Base-by-base conservation (phyloP, 257 asterid species). In the Fraxinus americana region DNA sequence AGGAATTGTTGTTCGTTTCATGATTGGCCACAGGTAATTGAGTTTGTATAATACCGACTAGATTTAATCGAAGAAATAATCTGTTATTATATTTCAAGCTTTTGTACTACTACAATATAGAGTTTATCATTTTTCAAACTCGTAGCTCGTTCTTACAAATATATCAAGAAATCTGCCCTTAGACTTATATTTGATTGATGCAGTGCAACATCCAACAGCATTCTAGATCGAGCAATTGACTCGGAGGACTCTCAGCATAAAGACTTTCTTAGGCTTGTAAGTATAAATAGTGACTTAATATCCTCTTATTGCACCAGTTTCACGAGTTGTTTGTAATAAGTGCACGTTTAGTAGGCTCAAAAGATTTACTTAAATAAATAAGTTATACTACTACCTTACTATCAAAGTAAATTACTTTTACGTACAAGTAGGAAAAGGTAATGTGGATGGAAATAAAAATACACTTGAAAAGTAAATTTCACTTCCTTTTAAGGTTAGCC, bases 11-110 rank as follows among this genome's bases (percentile, higher is more conserved):
- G 89, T 92, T 30, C 95, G 97, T 21, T 92, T 93, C 84, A 88
- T 90, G 93, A 92, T 93, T 29, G 98, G 98, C 29, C 96, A 89
- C 92, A 93, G 96, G 98, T 91, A 72, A 76, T 43, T 29, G 10
- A 25, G 34, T 34, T 74, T 48, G 5, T 74, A 27, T 63, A 11
- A 1, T 7, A 63, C 19, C 35, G 0, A 27, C 35, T 27, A 2
- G 69, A 63, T 14, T 23, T 61, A 23, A 61, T 61, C 7, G 27
- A n/a, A 2, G 67, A 21, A 13, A n/a, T 57, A 63, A 52, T 19
- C 0, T 54, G 11, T 19, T 54, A 6, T 54, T 5, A 54, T n/a
- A 11, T 54, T 54, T 54, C 25, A 19, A 5, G 12, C 57, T 48
- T 7, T 48, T 48, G 19, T 45, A 48, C 19, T 48, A 48, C 57